Conservation (phyloP, 768 basidiomycete genomes). For the Mycena polygramma region DNA sequence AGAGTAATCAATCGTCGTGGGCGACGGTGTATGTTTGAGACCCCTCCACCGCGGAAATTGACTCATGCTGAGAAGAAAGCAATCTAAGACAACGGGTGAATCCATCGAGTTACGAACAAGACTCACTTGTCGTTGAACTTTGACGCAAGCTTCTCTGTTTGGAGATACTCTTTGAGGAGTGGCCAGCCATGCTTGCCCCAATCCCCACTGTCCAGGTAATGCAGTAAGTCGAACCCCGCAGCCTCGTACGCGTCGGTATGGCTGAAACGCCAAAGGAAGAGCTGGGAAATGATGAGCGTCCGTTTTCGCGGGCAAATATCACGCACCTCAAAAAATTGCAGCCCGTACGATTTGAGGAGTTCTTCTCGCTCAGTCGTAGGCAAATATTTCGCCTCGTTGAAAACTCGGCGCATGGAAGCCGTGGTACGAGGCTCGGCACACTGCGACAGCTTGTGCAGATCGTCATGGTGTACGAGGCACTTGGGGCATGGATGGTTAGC, state of each 20-base stretch:
- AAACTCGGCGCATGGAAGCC: not conserved
- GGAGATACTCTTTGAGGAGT: conserved; percentile 1
- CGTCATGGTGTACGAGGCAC: conserved; percentile 19
- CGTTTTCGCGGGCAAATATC: not conserved
- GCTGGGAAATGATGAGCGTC: not conserved
- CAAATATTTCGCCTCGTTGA: not conserved
- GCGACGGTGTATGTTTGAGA: not conserved
- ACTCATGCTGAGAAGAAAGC: not conserved
- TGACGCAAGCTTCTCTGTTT: not conserved
- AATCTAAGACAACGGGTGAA: not conserved
- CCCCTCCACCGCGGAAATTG: not conserved
- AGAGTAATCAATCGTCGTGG: not conserved
- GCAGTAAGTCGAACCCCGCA: conserved; percentile 18
- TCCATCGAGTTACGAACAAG: too few species aligned
- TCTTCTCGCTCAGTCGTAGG: conserved; percentile 5
- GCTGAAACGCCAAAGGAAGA: conserved; percentile 18
- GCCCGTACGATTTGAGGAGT: not conserved
- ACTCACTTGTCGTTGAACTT: conserved; percentile 15
- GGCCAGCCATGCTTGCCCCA: conserved; percentile 24
- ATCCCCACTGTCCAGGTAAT: conserved; percentile 19
- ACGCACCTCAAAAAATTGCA: conserved; percentile 20
- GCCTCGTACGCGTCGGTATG: conserved; percentile 25
- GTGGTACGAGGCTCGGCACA: not conserved
- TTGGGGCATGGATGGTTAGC: conserved; percentile 23
- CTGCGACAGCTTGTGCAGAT: not conserved